Conservation (phyloP, 495 filamentous ascomycete genomes). For the Aspergillus ostianus region DNA sequence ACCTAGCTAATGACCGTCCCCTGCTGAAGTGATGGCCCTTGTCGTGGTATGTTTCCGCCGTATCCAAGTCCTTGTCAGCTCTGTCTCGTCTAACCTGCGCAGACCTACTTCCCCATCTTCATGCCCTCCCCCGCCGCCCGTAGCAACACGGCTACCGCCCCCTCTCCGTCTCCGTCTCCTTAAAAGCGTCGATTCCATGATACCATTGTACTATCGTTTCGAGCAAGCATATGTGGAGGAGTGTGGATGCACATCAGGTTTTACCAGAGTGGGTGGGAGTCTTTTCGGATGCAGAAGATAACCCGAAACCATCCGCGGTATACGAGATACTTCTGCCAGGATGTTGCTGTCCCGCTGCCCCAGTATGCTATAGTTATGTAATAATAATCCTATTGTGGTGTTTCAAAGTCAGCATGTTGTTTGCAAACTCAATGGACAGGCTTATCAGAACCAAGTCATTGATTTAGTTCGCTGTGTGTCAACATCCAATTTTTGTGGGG, state of each 20-base stretch:
- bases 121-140: conserved; percentile 55
- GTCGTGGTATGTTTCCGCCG: conserved; percentile 53
- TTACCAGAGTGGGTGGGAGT: background rate
- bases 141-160: conserved; percentile 41
- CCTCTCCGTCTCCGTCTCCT: conserved; percentile 42
- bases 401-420: background rate
- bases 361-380: background rate
- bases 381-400: background rate
- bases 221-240: background rate
- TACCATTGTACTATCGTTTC: conserved; percentile 14
- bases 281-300: background rate
- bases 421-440: background rate
- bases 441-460: background rate
- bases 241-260: background rate
- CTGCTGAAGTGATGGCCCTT: conserved; percentile 68
- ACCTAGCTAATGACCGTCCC: conserved; percentile 18
- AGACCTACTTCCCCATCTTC: conserved; percentile 85
- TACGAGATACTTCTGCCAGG: background rate
- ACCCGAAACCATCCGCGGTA: background rate
- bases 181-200: conserved; percentile 18
- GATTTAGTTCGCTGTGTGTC: background rate
- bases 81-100: conserved; percentile 16
- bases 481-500: background rate
- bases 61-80: background rate
- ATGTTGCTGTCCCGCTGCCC: background rate